Evolutionary conservation across 345 rosid species (phyloP).

Genomic region (Geranium rotundifolium): DNA sequence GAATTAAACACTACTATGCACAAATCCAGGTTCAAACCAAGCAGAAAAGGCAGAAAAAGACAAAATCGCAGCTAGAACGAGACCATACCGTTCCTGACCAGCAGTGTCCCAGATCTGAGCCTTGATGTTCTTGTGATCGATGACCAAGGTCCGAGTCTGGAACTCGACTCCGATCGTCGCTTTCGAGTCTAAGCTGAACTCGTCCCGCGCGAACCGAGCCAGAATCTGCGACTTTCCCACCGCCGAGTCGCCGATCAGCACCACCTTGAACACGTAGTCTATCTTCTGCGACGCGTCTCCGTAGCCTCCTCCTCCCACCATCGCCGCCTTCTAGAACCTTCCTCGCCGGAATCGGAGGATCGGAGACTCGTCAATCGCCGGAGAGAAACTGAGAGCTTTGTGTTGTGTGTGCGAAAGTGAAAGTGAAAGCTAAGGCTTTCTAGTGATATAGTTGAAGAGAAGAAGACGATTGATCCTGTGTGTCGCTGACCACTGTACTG

Average conservation of each 20-base stretch:
- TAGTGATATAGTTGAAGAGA: too few relatives aligned
- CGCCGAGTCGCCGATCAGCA: conserved; percentile 85
- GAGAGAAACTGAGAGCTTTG: too few relatives aligned
- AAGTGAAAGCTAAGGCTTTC: too few relatives aligned
- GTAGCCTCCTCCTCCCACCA: conserved; percentile 55
- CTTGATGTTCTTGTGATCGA: conserved; percentile 68
- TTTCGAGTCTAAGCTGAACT: conserved; percentile 80
- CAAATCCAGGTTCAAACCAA: too few relatives aligned
- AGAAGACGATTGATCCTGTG: too few relatives aligned
- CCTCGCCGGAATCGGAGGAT: conserved; percentile 4
- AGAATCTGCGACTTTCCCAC: conserved; percentile 87
- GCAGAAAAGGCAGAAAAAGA: background rate
- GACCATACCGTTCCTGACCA: conserved; percentile 66
- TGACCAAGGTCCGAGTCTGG: conserved; percentile 63
- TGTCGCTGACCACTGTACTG: too few relatives aligned
- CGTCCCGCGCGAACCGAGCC: conserved; percentile 73
- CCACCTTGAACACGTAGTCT: conserved; percentile 77
- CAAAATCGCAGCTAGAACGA: too few relatives aligned
- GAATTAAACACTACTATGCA: too few relatives aligned
- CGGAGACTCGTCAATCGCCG: background rate
- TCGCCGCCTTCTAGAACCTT: conserved; percentile 7
- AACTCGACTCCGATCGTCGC: conserved; percentile 95
- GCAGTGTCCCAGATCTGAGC: conserved; percentile 99
- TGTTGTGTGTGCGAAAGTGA: too few relatives aligned
- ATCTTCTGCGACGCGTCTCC: conserved; percentile 50